Evolutionary conservation across 2,329 filamentous ascomycete species (phyloP).

Genomic region (Dactylellina haptotyla): DNA sequence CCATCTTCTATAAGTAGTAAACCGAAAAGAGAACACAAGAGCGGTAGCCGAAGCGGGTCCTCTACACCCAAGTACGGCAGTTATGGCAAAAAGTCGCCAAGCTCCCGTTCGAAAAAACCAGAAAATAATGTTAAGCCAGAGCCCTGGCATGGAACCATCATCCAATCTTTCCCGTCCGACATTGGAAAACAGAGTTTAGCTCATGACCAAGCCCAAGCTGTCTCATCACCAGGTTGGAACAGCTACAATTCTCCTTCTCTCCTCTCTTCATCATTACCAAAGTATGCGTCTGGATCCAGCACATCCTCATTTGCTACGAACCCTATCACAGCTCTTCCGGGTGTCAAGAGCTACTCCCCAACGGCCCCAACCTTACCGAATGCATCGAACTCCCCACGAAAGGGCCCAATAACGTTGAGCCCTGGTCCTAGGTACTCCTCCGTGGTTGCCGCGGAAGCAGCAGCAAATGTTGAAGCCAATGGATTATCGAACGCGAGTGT

Average conservation of each 20-base stretch:
- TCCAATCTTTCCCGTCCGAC: constrained; percentile 41
- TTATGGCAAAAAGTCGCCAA: constrained; percentile 51
- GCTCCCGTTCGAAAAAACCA: constrained; percentile 40
- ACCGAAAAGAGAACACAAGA: constrained; percentile 45
- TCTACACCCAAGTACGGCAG: constrained; percentile 51
- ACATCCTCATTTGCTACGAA: constrained; percentile 45
- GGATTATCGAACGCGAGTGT: constrained; percentile 42
- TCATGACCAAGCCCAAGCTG: constrained; percentile 38
- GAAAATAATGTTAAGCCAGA: constrained; percentile 46
- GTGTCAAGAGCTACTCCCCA: constrained; percentile 47
- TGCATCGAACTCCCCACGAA: constrained; percentile 33
- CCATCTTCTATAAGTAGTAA: constrained; percentile 43
- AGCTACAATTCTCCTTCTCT: constrained; percentile 44
- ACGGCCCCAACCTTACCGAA: constrained; percentile 37
- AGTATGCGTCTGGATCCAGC: constrained; percentile 49
- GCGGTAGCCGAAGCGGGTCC: constrained; percentile 43
- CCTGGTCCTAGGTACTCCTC: constrained; percentile 48
- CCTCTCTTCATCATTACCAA: constrained; percentile 47
- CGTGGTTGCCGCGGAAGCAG: constrained; percentile 41
- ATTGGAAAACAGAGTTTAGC: constrained; percentile 40
- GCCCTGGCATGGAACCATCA: constrained; percentile 43
- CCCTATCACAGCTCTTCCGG: constrained; percentile 48
- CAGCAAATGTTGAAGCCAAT: constrained; percentile 43
- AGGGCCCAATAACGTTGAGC: constrained; percentile 42
- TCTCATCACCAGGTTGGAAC: constrained; percentile 51